Evolutionary conservation across 345 rosid species (phyloP).

Genomic region (Citrus australasica): DNA sequence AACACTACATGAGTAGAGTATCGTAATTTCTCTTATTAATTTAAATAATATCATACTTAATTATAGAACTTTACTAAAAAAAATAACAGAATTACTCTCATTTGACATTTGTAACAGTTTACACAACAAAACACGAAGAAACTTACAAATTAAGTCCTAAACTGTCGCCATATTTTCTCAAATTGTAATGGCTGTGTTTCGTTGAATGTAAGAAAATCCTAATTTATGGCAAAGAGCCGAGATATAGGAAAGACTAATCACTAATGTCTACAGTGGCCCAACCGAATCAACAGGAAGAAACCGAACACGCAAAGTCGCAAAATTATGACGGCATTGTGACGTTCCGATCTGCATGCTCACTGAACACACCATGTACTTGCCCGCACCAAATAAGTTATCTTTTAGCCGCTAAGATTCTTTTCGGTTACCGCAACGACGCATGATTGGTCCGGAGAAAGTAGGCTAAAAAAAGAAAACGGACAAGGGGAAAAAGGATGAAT

Average conservation of each 20-base stretch:
- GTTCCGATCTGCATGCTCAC: neutral
- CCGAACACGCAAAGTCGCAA: neutral
- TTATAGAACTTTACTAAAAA: too few species aligned
- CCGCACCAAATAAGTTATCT: neutral
- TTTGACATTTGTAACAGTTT: too few species aligned
- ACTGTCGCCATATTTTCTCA: neutral
- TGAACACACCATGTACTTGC: too few species aligned
- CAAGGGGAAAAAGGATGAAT: neutral
- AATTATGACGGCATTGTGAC: neutral
- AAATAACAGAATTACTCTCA: too few species aligned
- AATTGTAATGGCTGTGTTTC: neutral
- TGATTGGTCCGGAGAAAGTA: neutral
- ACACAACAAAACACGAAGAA: too few species aligned
- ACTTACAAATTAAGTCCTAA: too few species aligned
- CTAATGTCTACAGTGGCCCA: neutral
- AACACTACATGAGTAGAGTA: too few species aligned
- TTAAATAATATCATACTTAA: too few species aligned
- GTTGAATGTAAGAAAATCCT: neutral
- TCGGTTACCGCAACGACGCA: neutral
- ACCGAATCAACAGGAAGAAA: neutral
- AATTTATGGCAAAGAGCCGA: neutral
- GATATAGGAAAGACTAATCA: neutral
- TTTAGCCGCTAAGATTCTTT: neutral
- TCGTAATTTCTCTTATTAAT: too few species aligned
- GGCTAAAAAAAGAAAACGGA: neutral